Evolutionary conservation across 2,329 filamentous ascomycete genomes (phyloP).

Genomic region (Ceratocystis albifundus): DNA sequence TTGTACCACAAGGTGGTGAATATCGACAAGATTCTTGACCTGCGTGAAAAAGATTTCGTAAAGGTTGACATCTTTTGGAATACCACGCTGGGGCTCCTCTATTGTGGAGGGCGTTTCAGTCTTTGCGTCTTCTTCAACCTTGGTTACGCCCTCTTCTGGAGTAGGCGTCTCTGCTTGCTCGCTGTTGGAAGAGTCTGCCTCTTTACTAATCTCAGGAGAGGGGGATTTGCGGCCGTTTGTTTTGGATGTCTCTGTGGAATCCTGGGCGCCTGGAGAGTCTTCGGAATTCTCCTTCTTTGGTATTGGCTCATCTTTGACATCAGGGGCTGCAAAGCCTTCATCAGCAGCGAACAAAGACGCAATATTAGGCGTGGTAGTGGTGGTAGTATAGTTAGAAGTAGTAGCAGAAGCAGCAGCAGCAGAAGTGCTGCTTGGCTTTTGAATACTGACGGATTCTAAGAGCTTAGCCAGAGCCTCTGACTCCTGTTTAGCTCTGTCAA

Average conservation of each 20-base stretch:
- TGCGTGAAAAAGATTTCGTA: slow-evolving; percentile 98
- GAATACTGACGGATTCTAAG: slow-evolving; percentile 64
- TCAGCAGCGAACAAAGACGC: neutral
- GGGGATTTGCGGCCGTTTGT: slow-evolving; percentile 23
- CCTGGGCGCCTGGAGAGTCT: neutral
- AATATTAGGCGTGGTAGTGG: neutral
- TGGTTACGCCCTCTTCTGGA: slow-evolving; percentile 38
- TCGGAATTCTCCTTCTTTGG: neutral
- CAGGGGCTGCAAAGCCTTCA: neutral
- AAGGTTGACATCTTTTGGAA: slow-evolving; percentile 69
- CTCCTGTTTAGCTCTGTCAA: slow-evolving; percentile 59
- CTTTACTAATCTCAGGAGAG: slow-evolving; percentile 27
- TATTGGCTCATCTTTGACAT: neutral
- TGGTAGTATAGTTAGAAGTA: slow-evolving; percentile 15
- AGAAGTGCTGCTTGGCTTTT: slow-evolving; percentile 38
- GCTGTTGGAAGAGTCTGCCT: slow-evolving; percentile 25
- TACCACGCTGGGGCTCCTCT: slow-evolving; percentile 32
- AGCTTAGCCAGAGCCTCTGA: slow-evolving; percentile 66
- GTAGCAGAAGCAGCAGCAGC: neutral
- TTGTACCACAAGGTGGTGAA: slow-evolving; percentile 80
- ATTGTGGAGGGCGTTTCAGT: neutral
- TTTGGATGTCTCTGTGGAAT: slow-evolving; percentile 26
- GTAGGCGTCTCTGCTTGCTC: slow-evolving; percentile 32
- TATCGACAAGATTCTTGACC: slow-evolving; percentile 84
- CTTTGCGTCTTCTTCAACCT: slow-evolving; percentile 27